These are phyloP conservation scores for Polyrhizophydium stewartii DNA, from an alignment of 371 early-diverging fungal genomes.

Conservation along the genomic window DNA sequence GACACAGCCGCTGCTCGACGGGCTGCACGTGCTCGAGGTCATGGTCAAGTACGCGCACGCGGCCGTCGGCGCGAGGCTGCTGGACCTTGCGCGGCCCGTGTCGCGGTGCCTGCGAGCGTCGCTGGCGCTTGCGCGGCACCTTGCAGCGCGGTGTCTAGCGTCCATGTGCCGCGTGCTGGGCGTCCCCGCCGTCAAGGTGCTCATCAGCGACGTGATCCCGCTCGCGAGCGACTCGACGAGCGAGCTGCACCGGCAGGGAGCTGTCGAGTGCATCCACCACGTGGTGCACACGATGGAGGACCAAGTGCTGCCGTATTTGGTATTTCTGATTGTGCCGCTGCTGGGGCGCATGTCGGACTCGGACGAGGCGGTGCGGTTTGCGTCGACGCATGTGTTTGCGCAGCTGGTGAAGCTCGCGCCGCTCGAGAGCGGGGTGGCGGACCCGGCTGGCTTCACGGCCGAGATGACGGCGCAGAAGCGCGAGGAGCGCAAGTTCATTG, in stretches of 20 bases:
- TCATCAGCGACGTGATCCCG: constrained; percentile 75
- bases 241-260: constrained; percentile 78
- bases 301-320: constrained; percentile 82
- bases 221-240: constrained; percentile 69
- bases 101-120: constrained; percentile 62
- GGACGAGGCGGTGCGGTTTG: constrained; percentile 80
- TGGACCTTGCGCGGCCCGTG: constrained; percentile 59
- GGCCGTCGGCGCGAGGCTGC: constrained; percentile 37
- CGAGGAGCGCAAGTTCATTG: constrained; percentile 84
- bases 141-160: constrained; percentile 77
- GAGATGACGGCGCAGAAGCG: constrained; percentile 74
- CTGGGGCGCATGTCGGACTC: constrained; percentile 96
- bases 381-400: constrained; percentile 91
- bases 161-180: constrained; percentile 65
- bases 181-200: constrained; percentile 67
- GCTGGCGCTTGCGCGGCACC: constrained; percentile 72
- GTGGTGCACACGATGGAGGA: constrained; percentile 32
- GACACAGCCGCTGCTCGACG: constrained; percentile 55
- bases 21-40: constrained; percentile 66
- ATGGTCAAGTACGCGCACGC: constrained; percentile 63
- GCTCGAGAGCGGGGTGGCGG: constrained; percentile 75
- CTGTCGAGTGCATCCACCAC: constrained; percentile 70
- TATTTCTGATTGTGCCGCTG: constrained; percentile 94
- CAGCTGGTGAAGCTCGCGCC: constrained; percentile 91
- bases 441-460: constrained; percentile 80